These are phyloP conservation scores for Cochlearia excelsa DNA, from an alignment of 345 rosid species.

Conservation along the genomic window DNA sequence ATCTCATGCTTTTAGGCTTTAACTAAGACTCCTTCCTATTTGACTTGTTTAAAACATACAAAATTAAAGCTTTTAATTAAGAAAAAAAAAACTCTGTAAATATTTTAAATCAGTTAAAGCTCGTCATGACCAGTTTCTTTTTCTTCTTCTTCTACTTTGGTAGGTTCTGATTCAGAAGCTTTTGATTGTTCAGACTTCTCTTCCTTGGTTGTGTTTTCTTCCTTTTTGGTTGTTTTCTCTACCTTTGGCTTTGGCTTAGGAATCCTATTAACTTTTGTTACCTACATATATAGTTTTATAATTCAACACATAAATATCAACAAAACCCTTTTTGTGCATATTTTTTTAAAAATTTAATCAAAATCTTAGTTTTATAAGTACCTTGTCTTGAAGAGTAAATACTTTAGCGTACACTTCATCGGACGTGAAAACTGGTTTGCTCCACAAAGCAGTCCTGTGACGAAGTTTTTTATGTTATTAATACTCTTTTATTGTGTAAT, in stretches of 20 bases:
- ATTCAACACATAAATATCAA: background rate
- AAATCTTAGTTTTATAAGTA: slow-evolving; percentile 22
- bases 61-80: slow-evolving; percentile 1
- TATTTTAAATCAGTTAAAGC: slow-evolving; percentile 40
- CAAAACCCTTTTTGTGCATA: background rate
- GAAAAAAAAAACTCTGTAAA: background rate
- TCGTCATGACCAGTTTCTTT: slow-evolving; percentile 45
- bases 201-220: slow-evolving; percentile 45
- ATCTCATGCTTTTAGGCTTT: slow-evolving; percentile 21
- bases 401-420: slow-evolving; percentile 66
- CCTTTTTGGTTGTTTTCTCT: slow-evolving; percentile 62
- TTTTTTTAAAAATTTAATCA: background rate
- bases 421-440: slow-evolving; percentile 69
- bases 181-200: slow-evolving; percentile 38
- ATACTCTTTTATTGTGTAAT: too few relatives aligned
- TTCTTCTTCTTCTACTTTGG: slow-evolving; percentile 29
- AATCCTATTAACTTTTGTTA: slow-evolving; percentile 54
- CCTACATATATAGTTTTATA: slow-evolving; percentile 34
- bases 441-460: slow-evolving; percentile 56
- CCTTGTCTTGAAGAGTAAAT: slow-evolving; percentile 74
- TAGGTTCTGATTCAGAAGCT: slow-evolving; percentile 31
- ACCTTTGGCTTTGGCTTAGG: slow-evolving; percentile 91
- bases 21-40: background rate
- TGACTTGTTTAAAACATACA: slow-evolving; percentile 22
- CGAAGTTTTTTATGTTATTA: background rate